phyloP scores from a whole-genome alignment of 345 rosid genomes.

The Anastatica hierochuntica region DNA sequence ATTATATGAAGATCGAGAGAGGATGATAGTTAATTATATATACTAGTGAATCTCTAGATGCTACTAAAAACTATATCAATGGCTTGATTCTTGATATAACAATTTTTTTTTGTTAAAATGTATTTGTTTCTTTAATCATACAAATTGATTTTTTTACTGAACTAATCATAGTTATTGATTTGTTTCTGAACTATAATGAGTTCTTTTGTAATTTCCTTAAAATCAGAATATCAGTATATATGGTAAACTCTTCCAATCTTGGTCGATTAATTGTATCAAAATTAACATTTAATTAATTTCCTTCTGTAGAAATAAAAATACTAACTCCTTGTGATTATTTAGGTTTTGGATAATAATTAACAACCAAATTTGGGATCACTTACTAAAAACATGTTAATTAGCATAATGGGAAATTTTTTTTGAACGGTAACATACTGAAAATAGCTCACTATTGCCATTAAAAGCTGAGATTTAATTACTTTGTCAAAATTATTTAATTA shows the following conservation, averaged over 20 bases:
- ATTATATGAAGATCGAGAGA: not conserved
- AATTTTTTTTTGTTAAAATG: not conserved
- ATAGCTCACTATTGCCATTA: too few relatives aligned
- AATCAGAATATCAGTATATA: slow-evolving; percentile 8
- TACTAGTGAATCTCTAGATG: slow-evolving; percentile 3
- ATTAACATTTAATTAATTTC: not conserved
- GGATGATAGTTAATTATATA: too few relatives aligned
- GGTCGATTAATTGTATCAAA: not conserved
- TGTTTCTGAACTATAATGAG: not conserved
- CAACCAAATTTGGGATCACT: not conserved
- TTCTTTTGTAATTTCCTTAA: not conserved
- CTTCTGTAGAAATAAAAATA: not conserved
- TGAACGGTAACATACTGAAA: too few relatives aligned
- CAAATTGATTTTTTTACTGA: not conserved
- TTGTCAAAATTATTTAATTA: too few relatives aligned
- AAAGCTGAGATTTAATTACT: too few relatives aligned
- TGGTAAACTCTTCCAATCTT: slow-evolving; percentile 14
- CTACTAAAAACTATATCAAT: not conserved
- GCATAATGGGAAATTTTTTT: not conserved
- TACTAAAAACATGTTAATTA: not conserved
- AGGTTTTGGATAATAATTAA: not conserved
- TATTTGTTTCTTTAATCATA: not conserved
- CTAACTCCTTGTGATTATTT: not conserved
- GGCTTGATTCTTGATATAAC: slow-evolving; percentile 5
- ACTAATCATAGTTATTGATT: not conserved